A percentile compares a stretch with the other conserved stretches of the same genome.
phyloP scores from a whole-genome alignment of 2,329 filamentous ascomycete species.

The Aspergillus transmontanensis region DNA sequence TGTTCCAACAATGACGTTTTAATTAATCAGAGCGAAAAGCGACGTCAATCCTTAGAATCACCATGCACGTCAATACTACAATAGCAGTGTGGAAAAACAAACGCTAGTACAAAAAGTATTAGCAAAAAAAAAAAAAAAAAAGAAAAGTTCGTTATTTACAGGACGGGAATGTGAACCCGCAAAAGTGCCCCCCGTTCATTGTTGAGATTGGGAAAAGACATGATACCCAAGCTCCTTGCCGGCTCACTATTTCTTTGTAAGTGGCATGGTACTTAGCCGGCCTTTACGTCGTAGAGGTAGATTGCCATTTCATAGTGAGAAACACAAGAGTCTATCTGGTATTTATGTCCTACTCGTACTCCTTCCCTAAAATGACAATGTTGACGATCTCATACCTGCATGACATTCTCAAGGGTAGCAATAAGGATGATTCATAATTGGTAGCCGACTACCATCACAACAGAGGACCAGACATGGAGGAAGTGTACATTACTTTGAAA shows the following conservation, averaged over 20 bases:
- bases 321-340: neutral
- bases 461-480: no score
- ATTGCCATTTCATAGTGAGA: neutral
- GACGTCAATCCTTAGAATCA: no score
- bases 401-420: no score
- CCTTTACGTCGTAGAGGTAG: neutral
- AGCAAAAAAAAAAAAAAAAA: no score
- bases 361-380: no score
- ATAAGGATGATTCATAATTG: no score
- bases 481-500: no score
- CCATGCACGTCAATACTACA: neutral
- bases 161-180: neutral
- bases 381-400: no score
- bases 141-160: neutral
- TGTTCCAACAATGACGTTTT: neutral
- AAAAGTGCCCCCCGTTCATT: neutral
- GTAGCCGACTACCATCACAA: no score
- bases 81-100: neutral
- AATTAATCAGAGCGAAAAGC: no score
- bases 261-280: accelerated
- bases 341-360: accelerated
- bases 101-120: no score
- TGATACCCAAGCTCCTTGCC: neutral
- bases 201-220: neutral
- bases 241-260: neutral